A percentile compares a stretch with the other conserved stretches of the same genome.
These are phyloP conservation scores for Globisporangium sylvaticum DNA, from an alignment of 352 stramenopile genomes.

Conservation along the genomic window DNA sequence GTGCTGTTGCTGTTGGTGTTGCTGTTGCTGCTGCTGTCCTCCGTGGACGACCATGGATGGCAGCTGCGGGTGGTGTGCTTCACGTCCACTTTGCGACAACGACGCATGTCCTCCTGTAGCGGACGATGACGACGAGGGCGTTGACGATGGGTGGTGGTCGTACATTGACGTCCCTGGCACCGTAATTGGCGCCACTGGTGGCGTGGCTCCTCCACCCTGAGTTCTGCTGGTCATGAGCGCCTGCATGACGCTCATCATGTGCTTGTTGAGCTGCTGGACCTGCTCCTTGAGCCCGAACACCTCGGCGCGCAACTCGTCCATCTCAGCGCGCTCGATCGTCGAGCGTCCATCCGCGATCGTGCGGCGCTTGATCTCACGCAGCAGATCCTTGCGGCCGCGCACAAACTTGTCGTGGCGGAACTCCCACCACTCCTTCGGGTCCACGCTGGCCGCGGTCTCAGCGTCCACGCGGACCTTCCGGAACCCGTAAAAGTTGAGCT, in stretches of 20 bases:
- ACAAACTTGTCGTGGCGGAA: conserved; percentile 87
- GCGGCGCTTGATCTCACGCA: conserved; percentile 76
- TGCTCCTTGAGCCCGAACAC: conserved; percentile 55
- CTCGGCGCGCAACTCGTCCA: conserved; percentile 65
- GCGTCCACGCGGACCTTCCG: conserved; percentile 69
- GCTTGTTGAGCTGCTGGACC: conserved; percentile 68
- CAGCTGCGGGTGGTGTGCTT: neutral
- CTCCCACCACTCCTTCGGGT: conserved; percentile 75
- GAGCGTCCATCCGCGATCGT: conserved; percentile 21
- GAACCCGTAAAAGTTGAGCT: conserved; percentile 92
- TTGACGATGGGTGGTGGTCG: neutral
- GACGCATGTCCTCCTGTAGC: conserved; percentile 2
- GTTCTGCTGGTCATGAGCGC: conserved; percentile 31
- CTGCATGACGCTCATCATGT: conserved; percentile 55
- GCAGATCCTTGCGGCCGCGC: conserved; percentile 51
- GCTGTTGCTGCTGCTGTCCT: conserved; percentile 1
- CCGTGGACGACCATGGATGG: conserved; percentile 9
- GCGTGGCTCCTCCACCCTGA: conserved; percentile 7
- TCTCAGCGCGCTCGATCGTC: conserved; percentile 55
- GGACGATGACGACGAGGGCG: neutral
- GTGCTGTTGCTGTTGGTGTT: too few species aligned
- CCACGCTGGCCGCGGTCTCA: conserved; percentile 28
- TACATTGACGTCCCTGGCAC: neutral
- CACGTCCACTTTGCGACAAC: neutral
- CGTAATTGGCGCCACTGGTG: neutral